phyloP scores from a whole-genome alignment of 176 grass and related monocot genomes.

The Tillandsia fasciculata region DNA sequence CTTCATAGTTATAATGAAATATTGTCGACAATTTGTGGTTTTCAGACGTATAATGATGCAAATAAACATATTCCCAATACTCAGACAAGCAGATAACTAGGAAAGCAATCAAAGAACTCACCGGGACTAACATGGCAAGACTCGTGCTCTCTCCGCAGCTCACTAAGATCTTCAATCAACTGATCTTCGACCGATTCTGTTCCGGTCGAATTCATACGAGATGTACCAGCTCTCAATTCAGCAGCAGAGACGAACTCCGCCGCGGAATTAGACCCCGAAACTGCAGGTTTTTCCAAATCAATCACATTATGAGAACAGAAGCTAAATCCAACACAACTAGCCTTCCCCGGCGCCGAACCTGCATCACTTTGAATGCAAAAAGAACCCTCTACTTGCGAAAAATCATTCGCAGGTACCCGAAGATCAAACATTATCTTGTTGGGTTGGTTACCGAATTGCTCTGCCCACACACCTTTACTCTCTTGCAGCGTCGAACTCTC shows the following conservation, averaged over 20 bases:
- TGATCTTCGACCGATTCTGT: background rate
- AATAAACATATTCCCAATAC: background rate
- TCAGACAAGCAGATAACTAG: background rate
- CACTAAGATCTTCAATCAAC: background rate
- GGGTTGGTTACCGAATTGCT: background rate
- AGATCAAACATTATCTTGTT: background rate
- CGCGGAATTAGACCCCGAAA: conserved; percentile 9
- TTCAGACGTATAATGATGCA: background rate
- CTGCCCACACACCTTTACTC: background rate
- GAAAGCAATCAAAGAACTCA: conserved; percentile 20
- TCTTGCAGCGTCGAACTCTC: background rate
- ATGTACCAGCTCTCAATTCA: background rate
- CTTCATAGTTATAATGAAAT: background rate
- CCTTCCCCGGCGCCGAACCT: conserved; percentile 3
- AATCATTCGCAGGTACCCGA: conserved; percentile 3
- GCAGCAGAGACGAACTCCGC: conserved; percentile 15
- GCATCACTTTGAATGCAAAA: conserved; percentile 8
- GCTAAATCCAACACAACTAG: conserved; percentile 1
- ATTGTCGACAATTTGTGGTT: background rate
- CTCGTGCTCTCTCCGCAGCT: background rate
- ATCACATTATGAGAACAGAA: conserved; percentile 7
- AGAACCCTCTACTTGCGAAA: conserved; percentile 3
- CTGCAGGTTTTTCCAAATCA: conserved; percentile 32
- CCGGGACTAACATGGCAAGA: background rate
- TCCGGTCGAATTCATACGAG: background rate